A percentile compares a stretch with the other conserved stretches of the same genome.
These are phyloP conservation scores for Kwoniella bestiolae DNA, from an alignment of 768 basidiomycete genomes.

Conservation along the genomic window DNA sequence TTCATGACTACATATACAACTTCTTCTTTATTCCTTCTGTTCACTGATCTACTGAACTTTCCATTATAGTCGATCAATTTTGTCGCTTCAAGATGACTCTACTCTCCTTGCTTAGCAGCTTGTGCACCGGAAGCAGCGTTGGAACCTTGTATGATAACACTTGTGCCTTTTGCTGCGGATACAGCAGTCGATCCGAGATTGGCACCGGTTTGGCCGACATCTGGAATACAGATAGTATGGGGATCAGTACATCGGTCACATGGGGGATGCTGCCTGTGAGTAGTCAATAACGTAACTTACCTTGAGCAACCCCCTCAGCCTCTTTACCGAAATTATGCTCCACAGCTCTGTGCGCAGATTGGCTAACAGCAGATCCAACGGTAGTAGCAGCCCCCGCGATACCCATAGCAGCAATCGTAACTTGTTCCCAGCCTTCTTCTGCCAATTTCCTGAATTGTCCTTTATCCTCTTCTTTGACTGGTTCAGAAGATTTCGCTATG, in stretches of 20 bases:
- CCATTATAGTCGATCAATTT: too few relatives aligned
- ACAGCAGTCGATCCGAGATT: conserved; percentile 42
- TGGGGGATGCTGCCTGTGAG: background rate
- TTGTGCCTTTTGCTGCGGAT: conserved; percentile 39
- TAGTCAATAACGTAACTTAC: conserved; percentile 25
- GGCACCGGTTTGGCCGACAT: conserved; percentile 47
- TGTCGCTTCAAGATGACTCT: too few relatives aligned
- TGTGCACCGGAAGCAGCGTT: conserved; percentile 39
- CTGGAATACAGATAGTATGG: conserved; percentile 12
- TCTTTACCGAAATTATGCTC: conserved; percentile 50
- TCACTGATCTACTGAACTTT: too few relatives aligned
- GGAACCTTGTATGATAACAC: conserved; percentile 42
- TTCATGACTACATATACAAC: too few relatives aligned
- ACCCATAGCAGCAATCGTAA: conserved; percentile 44
- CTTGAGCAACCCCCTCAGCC: conserved; percentile 47
- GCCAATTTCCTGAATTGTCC: conserved; percentile 33
- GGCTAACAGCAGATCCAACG: conserved; percentile 40
- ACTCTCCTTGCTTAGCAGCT: conserved; percentile 12
- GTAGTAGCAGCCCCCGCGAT: conserved; percentile 37
- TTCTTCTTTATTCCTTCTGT: too few relatives aligned
- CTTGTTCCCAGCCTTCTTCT: conserved; percentile 45
- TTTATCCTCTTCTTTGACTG: conserved; percentile 41
- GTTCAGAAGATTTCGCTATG: conserved; percentile 28
- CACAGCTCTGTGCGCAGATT: conserved; percentile 50
- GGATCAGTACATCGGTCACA: background rate